Evolutionary conservation across 192 early-diverging fungal species (phyloP).

Genomic region (Geranomyces michiganensis): DNA sequence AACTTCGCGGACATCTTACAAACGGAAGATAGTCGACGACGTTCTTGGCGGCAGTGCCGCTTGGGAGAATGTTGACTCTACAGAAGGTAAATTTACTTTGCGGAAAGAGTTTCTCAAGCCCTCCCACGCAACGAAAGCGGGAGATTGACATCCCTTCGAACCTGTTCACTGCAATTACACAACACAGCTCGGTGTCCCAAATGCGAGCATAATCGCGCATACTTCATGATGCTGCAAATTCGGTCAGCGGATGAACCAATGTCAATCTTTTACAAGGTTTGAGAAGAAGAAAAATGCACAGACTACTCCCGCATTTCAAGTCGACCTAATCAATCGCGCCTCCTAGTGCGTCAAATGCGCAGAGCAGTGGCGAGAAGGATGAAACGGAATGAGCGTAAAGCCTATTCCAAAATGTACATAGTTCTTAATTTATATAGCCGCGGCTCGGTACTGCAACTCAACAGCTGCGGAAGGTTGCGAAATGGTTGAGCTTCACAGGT

Average conservation of each 20-base stretch:
- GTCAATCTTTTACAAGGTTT: conserved; percentile 80
- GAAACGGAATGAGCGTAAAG: too few relatives aligned
- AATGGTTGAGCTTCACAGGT: too few relatives aligned
- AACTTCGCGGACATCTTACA: conserved; percentile 65
- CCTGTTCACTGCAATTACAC: not conserved
- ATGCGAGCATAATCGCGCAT: conserved; percentile 48
- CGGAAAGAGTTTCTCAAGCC: not conserved
- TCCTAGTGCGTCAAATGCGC: conserved; percentile 9
- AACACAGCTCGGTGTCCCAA: conserved; percentile 45
- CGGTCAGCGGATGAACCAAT: conserved; percentile 95
- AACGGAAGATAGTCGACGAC: conserved; percentile 89
- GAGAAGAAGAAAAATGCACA: not conserved
- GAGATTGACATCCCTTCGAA: too few relatives aligned
- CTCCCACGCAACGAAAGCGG: not conserved
- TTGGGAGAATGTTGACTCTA: conserved; percentile 81
- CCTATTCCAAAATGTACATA: too few relatives aligned
- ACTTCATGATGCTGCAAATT: conserved; percentile 89
- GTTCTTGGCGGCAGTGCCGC: conserved; percentile 89
- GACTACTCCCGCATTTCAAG: not conserved
- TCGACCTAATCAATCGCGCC: not conserved
- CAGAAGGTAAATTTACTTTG: conserved; percentile 39
- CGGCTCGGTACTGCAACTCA: too few relatives aligned
- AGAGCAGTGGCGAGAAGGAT: conserved; percentile 10
- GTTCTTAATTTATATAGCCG: too few relatives aligned
- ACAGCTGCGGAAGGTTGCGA: too few relatives aligned